Evolutionary conservation across 345 rosid genomes (phyloP), one percentile per base, ranked within the genome.

Genomic region (Carallia pectinifolia): DNA sequence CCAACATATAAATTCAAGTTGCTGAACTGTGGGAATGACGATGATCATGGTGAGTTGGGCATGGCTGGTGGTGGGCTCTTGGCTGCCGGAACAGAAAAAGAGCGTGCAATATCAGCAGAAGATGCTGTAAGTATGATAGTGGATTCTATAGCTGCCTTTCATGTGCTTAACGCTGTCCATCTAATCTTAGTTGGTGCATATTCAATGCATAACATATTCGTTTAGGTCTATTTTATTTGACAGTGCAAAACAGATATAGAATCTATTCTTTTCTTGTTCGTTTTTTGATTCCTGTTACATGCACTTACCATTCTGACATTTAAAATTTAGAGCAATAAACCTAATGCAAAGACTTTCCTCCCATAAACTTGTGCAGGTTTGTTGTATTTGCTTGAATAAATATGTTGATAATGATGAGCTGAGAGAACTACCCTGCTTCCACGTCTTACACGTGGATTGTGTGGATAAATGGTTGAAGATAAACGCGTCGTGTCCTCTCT

Each of bases 391-490:
- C 81, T 76, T 90, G 81, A 73, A 86, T 1, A 81, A 79, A 69
- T 90, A 87, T 66, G 89, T 72, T n/a, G 90, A 90, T 7, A 63
- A 83, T 5, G 91, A 88, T 30, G 83, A 85, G 69, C 80, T 90
- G 61, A 83, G 86, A 77, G 96, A 88, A 78, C 72, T 90, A 65
- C 84, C 87, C 2, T 88, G 96, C 72, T 40, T n/a, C 59, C 96
- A 90, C 67, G 84, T 88, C 10, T 87, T 90, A 80, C 91, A 87
- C 54, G 88, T 87, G 2, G 86, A 75, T 31, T 90, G 96, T 63
- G 86, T 90, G 62, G 93, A 88, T 74, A 90, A 85, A 72, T 90
- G 93, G 96, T 73, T 90, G 39, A 88, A 86, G 68, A 85, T 88
- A 64, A 90, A 87, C n/a, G 96, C 91, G 17, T 81, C 83, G 0